Base-by-base conservation (phyloP, 75 land plant species). In the Selaginella tamariscina region DNA sequence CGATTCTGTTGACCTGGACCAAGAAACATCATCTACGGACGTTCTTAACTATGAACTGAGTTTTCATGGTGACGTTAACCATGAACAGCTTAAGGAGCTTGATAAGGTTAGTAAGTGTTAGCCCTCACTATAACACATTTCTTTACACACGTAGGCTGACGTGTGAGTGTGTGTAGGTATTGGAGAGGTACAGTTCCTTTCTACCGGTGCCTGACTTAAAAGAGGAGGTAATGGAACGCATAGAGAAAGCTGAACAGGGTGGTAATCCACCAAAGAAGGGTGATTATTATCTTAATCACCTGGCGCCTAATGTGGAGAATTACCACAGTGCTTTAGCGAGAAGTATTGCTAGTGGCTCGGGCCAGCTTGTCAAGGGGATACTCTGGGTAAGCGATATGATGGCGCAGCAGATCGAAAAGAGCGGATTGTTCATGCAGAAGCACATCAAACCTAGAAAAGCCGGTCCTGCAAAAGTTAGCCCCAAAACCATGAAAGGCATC, bases 301-400 rank as follows among this genome's bases (percentile, higher is more conserved):
- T 77, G 65, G 91, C 95, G 1, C 87, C 95, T 5, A 81, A 68
- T 55, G 75, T 87, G 1, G 85, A 80, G 2, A 84, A 81, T 13
- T 89, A 89, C 56, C 84, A 84, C 31, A 74, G 78, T 30, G 71
- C 70, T 11, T 31, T 89, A 68, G 91, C 87, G 0, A 87, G 68
- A 81, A 83, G 83, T 0, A 87, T 89, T 59, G 95, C 91, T 22
- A 71, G 67, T 18, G 92, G 91, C 30, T 78, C 88, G 1, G 85
- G 85, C 0, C 71, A 77, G 55, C 66, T 89, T 23, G 79, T 89
- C 2, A 82, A 69, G 67, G 90, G 95, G 29, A 77, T 89, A 2
- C 84, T 89, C 69, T 73, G 57, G 60, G 75, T 81, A 24, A 83
- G 84, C 65, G 81, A 85, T 62, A 68, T 75, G 0, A 67, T 71